phyloP scores from a whole-genome alignment of 1,284 basidiomycete genomes.

The Coniferiporia sulphurascens region DNA sequence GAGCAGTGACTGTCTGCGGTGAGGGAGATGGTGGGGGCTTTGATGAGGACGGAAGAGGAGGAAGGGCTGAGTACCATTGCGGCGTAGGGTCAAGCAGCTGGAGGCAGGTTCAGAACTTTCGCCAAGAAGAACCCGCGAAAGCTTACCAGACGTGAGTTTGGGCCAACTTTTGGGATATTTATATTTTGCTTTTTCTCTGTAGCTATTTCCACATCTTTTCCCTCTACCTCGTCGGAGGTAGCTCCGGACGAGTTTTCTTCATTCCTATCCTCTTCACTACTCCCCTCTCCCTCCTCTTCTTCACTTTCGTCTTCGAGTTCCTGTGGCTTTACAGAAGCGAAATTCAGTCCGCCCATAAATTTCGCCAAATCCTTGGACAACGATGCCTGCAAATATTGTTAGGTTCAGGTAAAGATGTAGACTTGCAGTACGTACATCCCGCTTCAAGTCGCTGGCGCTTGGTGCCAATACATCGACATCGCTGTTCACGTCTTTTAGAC shows the following conservation, averaged over 20 bases:
- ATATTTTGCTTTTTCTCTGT: constrained; percentile 7
- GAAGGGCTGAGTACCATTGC: constrained; percentile 54
- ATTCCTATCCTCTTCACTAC: constrained; percentile 16
- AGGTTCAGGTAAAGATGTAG: neutral
- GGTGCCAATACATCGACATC: constrained; percentile 31
- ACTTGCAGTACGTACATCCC: constrained; percentile 21
- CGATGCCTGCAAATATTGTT: constrained; percentile 29
- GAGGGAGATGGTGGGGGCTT: constrained; percentile 24
- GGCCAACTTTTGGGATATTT: constrained; percentile 22
- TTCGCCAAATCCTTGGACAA: constrained; percentile 53
- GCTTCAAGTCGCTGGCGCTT: constrained; percentile 21
- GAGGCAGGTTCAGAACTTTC: neutral
- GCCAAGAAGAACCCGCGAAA: neutral
- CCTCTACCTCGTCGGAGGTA: constrained; percentile 25
- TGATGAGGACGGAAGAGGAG: constrained; percentile 31
- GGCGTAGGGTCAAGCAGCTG: constrained; percentile 47
- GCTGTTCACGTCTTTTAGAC: constrained; percentile 40
- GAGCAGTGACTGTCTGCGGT: constrained; percentile 41
- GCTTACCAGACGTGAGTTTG: constrained; percentile 26
- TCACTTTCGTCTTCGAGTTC: constrained; percentile 27
- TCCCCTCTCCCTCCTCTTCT: constrained; percentile 28
- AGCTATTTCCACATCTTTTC: constrained; percentile 20
- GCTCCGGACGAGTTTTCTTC: constrained; percentile 9
- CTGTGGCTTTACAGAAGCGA: constrained; percentile 28
- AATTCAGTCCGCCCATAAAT: constrained; percentile 54